These are phyloP conservation scores for Fusarium caatingaense DNA, from an alignment of 2,329 filamentous ascomycete species.

Conservation along the genomic window DNA sequence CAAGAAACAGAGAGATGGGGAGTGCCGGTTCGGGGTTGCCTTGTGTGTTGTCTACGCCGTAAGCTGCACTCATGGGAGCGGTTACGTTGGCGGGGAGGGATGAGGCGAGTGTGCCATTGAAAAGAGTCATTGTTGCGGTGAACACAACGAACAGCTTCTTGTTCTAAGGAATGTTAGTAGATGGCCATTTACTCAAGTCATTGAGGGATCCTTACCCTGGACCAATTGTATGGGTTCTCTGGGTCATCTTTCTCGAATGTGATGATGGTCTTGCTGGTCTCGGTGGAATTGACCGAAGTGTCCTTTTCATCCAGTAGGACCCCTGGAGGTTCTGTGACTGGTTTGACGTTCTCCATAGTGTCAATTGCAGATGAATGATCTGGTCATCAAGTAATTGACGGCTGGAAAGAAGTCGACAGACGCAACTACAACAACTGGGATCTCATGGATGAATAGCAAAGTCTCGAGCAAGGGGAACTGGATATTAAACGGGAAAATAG, in stretches of 20 bases:
- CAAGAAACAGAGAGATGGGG: not conserved
- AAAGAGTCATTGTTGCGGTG: not conserved
- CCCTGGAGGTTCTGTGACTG: not conserved
- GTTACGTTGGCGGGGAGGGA: slow-evolving; percentile 16
- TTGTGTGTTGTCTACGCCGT: not conserved
- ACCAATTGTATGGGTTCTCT: slow-evolving; percentile 19
- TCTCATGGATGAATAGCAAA: not conserved
- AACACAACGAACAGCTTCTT: slow-evolving; percentile 17
- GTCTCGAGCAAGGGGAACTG: not conserved
- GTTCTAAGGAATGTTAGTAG: not conserved
- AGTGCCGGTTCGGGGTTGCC: slow-evolving; percentile 12
- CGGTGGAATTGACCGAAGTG: not conserved
- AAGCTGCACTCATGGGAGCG: slow-evolving; percentile 1
- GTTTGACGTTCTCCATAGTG: slow-evolving; percentile 5
- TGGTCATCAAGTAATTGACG: too few relatives aligned
- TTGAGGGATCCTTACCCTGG: not conserved
- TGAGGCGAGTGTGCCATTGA: slow-evolving; percentile 11
- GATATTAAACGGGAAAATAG: not conserved
- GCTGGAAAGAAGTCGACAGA: not conserved
- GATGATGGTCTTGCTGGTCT: not conserved
- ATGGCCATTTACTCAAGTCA: accelerated
- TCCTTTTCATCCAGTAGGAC: not conserved
- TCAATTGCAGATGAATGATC: too few relatives aligned
- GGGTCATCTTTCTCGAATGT: not conserved
- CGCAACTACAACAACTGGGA: too few relatives aligned